These are phyloP conservation scores for Coemansia sp. DNA, from an alignment of 371 early-diverging fungal genomes.

Conservation along the genomic window DNA sequence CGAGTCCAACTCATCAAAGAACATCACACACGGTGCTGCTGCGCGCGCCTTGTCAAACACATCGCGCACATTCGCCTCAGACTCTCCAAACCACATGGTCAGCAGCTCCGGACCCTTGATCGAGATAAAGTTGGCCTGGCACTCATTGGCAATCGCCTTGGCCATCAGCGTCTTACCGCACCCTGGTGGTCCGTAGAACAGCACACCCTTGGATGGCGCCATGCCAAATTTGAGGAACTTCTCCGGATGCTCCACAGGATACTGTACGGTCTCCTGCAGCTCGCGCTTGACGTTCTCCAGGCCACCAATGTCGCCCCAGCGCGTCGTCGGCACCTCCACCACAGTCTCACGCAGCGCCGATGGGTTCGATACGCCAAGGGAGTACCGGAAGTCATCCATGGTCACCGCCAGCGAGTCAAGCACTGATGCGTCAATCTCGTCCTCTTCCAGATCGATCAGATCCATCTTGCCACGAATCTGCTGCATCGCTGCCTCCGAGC, in stretches of 20 bases:
- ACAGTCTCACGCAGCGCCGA: conserved; percentile 99
- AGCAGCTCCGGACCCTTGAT: conserved; percentile 99
- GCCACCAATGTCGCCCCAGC: conserved; percentile 99
- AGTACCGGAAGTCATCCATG: conserved; percentile 98
- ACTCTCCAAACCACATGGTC: conserved; percentile 99
- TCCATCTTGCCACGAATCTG: conserved; percentile 99
- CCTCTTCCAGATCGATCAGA: conserved; percentile 98
- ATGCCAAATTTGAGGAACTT: conserved; percentile 99
- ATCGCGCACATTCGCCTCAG: conserved; percentile 99
- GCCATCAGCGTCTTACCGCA: conserved; percentile 99
- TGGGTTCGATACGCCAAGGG: conserved; percentile 96
- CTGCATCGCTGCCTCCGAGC: conserved; percentile 99
- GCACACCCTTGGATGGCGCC: conserved; percentile 98
- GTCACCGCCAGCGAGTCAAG: conserved; percentile 97
- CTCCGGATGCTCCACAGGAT: conserved; percentile 99
- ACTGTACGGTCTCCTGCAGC: conserved; percentile 99
- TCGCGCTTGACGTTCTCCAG: conserved; percentile 98
- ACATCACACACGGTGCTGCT: conserved; percentile 99
- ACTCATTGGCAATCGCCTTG: conserved; percentile 99
- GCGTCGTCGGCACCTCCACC: conserved; percentile 98
- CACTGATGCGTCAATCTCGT: conserved; percentile 97
- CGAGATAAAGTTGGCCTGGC: conserved; percentile 99
- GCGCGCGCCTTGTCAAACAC: conserved; percentile 99
- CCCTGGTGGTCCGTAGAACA: conserved; percentile 99
- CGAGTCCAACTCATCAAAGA: conserved; percentile 99